Evolutionary conservation across 75 land plant species (phyloP).

Genomic region (Sequoiadendron giganteum): DNA sequence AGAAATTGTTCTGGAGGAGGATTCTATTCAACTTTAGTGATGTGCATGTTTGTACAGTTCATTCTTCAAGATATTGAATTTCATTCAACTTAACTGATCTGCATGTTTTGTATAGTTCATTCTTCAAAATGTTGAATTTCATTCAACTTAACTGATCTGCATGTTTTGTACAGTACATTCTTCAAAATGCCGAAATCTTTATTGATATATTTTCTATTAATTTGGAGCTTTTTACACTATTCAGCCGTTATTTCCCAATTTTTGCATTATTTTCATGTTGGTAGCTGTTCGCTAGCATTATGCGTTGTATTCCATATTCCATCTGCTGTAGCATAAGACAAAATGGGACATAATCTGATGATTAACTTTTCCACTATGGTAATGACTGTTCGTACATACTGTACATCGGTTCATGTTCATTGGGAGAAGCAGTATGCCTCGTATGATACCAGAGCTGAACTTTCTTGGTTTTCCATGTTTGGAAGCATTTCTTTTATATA

Average conservation of each 20-base stretch:
- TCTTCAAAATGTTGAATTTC: background rate
- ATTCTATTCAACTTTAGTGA: background rate
- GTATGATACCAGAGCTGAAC: background rate
- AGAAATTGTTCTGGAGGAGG: background rate
- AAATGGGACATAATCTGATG: no score
- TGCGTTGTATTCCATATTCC: background rate
- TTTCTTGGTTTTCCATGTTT: no score
- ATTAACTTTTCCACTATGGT: background rate
- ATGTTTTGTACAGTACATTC: no score
- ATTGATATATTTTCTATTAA: background rate
- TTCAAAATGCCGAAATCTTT: background rate
- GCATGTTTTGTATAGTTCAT: background rate
- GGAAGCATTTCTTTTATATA: background rate
- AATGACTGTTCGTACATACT: no score
- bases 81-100: background rate
- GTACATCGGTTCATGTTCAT: background rate
- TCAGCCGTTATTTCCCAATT: background rate
- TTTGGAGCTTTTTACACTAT: background rate
- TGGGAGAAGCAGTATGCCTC: background rate
- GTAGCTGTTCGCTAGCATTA: background rate
- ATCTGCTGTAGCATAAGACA: background rate
- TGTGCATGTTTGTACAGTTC: background rate
- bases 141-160: no score
- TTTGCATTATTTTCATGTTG: no score
- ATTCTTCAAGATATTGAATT: background rate